phyloP scores from a whole-genome alignment of 2,329 filamentous ascomycete species.

The Teratosphaeriaceae sp. region DNA sequence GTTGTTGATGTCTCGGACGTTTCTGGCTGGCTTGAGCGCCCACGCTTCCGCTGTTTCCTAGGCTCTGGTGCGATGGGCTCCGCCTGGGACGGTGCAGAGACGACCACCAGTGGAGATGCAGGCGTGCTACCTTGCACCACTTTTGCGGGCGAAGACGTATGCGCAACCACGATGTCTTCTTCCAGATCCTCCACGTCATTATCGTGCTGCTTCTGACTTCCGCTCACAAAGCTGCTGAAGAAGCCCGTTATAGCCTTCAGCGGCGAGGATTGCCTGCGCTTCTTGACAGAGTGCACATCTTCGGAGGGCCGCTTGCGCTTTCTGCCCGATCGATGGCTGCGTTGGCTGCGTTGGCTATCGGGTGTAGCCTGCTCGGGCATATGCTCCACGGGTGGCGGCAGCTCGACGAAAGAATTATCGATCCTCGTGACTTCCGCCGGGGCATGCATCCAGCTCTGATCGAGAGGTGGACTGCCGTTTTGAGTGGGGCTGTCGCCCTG shows the following conservation, averaged over 20 bases:
- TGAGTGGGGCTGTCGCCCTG: not conserved
- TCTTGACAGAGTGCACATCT: constrained; percentile 15
- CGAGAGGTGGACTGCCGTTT: not conserved
- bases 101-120: not conserved
- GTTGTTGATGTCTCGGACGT: too few relatives aligned
- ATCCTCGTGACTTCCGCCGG: constrained; percentile 23
- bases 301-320: constrained; percentile 24
- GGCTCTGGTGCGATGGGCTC: constrained; percentile 7
- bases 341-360: constrained; percentile 9
- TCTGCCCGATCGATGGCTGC: constrained; percentile 8
- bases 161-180: constrained; percentile 36
- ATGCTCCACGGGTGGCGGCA: not conserved
- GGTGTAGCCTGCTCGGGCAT: not conserved
- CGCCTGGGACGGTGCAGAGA: not conserved
- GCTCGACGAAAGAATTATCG: constrained; percentile 31
- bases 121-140: not conserved
- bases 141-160: constrained; percentile 13
- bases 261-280: constrained; percentile 24
- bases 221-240: constrained; percentile 17
- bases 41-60: constrained; percentile 19
- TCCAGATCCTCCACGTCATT: constrained; percentile 30
- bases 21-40: constrained; percentile 20
- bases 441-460: too few relatives aligned
- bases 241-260: constrained; percentile 18
- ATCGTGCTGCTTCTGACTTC: constrained; percentile 12